Evolutionary conservation across 1,284 basidiomycete species (phyloP).

Genomic region (Sparassis latifolia): DNA sequence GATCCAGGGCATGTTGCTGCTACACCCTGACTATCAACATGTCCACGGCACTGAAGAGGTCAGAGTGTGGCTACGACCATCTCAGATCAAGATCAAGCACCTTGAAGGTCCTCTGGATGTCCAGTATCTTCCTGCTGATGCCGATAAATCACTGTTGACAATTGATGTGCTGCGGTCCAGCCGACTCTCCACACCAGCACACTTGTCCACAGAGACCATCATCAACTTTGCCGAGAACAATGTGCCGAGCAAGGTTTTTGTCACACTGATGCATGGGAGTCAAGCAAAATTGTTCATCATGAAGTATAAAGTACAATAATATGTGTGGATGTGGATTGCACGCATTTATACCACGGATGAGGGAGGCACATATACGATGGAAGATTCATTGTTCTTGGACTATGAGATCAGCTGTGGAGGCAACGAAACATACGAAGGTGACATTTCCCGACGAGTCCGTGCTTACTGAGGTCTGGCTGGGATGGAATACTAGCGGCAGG

Average conservation of each 20-base stretch:
- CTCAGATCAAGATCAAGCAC: constrained; percentile 38
- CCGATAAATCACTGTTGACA: constrained; percentile 27
- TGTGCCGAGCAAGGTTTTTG: constrained; percentile 26
- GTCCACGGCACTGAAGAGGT: constrained; percentile 7
- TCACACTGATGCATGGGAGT: constrained; percentile 18
- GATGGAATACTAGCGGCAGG: too few relatives aligned
- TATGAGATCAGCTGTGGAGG: too few relatives aligned
- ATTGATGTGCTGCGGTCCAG: constrained; percentile 35
- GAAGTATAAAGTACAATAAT: too few relatives aligned
- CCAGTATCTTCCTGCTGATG: constrained; percentile 7
- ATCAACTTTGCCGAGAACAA: constrained; percentile 41
- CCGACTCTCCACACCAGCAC: constrained; percentile 27
- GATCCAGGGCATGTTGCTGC: constrained; percentile 16
- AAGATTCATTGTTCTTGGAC: too few relatives aligned
- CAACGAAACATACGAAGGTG: too few relatives aligned
- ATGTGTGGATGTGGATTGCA: too few relatives aligned
- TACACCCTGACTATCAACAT: constrained; percentile 12
- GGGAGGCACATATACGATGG: too few relatives aligned
- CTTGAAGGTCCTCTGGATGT: constrained; percentile 1
- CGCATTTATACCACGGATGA: too few relatives aligned
- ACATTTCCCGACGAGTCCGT: too few relatives aligned
- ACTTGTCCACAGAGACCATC: constrained; percentile 36
- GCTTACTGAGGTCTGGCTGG: too few relatives aligned
- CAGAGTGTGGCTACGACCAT: constrained; percentile 31
- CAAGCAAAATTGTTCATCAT: constrained; percentile 9